Evolutionary conservation across 345 rosid species (phyloP).

Genomic region (Salix brachista): DNA sequence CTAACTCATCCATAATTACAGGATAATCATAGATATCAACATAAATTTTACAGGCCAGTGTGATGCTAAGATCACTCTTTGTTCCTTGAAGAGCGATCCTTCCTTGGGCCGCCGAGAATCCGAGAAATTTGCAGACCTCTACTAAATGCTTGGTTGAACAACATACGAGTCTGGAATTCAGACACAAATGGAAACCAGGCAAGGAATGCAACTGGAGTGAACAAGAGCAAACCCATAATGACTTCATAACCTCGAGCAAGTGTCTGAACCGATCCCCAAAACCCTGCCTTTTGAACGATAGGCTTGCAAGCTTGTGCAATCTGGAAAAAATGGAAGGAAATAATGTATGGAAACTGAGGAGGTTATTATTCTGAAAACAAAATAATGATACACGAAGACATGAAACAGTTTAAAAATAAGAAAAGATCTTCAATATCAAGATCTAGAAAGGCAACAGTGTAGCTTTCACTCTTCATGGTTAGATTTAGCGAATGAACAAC

Average conservation of each 20-base stretch:
- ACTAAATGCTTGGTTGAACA: constrained; percentile 99
- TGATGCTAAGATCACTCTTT: constrained; percentile 41
- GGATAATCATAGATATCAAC: background rate
- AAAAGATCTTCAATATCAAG: too few relatives aligned
- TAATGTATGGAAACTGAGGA: background rate
- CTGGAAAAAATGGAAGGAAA: constrained; percentile 25
- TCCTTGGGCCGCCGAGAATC: constrained; percentile 89
- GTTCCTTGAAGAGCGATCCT: constrained; percentile 71
- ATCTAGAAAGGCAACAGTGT: background rate
- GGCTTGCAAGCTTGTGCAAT: constrained; percentile 97
- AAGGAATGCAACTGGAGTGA: constrained; percentile 96
- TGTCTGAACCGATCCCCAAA: constrained; percentile 87
- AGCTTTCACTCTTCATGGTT: too few relatives aligned
- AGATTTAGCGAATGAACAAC: background rate
- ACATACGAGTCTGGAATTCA: constrained; percentile 98
- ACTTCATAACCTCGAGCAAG: constrained; percentile 96
- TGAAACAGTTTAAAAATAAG: too few relatives aligned
- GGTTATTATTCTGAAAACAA: background rate
- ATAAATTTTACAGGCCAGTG: background rate
- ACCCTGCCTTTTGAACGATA: constrained; percentile 58
- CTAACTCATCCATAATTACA: background rate
- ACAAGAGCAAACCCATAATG: constrained; percentile 83
- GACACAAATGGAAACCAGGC: constrained; percentile 99
- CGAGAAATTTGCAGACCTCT: constrained; percentile 99
- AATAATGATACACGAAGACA: background rate